phyloP scores from a whole-genome alignment of 345 rosid species.

The Turnera subulata region DNA sequence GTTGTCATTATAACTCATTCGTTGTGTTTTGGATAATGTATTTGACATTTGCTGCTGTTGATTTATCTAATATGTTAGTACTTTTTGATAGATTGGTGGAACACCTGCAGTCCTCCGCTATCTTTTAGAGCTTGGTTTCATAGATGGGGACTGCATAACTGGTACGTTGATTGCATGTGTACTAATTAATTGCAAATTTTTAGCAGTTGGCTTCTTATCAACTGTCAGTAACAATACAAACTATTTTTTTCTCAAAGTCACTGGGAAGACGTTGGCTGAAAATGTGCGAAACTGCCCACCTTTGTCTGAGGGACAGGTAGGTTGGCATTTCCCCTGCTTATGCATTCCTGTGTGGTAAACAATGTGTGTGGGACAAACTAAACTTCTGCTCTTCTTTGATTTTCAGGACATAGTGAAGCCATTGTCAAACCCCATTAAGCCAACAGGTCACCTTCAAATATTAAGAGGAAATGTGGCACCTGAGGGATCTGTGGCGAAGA shows the following conservation, averaged over 20 bases:
- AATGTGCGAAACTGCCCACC: conserved; percentile 59
- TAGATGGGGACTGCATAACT: conserved; percentile 71
- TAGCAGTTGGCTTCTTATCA: conserved; percentile 1
- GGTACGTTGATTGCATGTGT: conserved; percentile 37
- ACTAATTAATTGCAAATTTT: conserved; percentile 9
- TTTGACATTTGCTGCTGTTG: background rate
- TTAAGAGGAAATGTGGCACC: conserved; percentile 90
- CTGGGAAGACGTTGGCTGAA: conserved; percentile 93
- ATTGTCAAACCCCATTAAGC: conserved; percentile 77
- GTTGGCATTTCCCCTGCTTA: background rate
- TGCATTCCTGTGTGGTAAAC: background rate
- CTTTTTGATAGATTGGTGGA: conserved; percentile 57
- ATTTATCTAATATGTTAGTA: background rate
- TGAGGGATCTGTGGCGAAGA: conserved; percentile 98
- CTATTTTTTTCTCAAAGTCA: conserved; percentile 46
- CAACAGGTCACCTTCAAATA: conserved; percentile 93
- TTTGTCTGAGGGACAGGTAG: conserved; percentile 79
- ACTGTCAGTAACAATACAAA: background rate
- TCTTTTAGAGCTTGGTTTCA: conserved; percentile 61
- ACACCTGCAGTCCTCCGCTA: conserved; percentile 66
- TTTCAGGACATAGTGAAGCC: conserved; percentile 74
- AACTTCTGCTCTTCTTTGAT: background rate
- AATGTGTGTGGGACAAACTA: background rate
- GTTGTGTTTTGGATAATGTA: background rate
- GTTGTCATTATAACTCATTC: too few species aligned